Percentiles rank a stretch among this genome's conserved stretches.
Conservation (phyloP, 441 rosid species). For the Corymbia calophylla region DNA sequence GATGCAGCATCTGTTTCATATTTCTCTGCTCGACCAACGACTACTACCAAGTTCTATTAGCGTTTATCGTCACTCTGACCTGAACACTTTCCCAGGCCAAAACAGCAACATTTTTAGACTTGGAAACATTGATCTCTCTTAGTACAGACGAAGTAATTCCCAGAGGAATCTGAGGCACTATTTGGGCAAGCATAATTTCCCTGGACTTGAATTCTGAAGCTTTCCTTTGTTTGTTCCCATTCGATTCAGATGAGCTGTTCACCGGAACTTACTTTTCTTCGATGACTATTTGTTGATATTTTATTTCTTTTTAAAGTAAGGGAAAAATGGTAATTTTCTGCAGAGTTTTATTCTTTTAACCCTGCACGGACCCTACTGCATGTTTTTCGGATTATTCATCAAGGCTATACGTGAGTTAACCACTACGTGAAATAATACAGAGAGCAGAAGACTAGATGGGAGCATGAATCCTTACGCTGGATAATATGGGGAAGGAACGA, state of each 20-base stretch:
- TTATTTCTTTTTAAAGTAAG: neutral
- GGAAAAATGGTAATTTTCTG: neutral
- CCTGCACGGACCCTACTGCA: neutral
- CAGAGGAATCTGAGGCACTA: neutral
- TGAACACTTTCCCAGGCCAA: neutral
- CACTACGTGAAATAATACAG: neutral
- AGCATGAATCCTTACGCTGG: conserved; percentile 34
- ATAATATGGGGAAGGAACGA: conserved; percentile 50
- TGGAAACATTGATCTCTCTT: neutral
- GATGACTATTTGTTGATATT: neutral
- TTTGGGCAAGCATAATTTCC: neutral
- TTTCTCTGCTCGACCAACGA: neutral
- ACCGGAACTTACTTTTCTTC: neutral
- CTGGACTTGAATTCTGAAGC: neutral
- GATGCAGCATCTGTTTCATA: neutral
- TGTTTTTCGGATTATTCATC: neutral
- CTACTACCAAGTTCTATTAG: neutral
- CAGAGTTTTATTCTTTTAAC: neutral
- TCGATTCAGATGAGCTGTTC: neutral
- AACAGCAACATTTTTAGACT: neutral
- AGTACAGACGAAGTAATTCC: neutral
- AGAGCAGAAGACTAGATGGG: neutral
- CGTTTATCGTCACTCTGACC: neutral
- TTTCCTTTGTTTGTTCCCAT: neutral
- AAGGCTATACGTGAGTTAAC: neutral